Evolutionary conservation across 148 eudicot genomes (phyloP), one percentile per base, ranked within the genome.

Genomic region (Salicornia ramosissima): DNA sequence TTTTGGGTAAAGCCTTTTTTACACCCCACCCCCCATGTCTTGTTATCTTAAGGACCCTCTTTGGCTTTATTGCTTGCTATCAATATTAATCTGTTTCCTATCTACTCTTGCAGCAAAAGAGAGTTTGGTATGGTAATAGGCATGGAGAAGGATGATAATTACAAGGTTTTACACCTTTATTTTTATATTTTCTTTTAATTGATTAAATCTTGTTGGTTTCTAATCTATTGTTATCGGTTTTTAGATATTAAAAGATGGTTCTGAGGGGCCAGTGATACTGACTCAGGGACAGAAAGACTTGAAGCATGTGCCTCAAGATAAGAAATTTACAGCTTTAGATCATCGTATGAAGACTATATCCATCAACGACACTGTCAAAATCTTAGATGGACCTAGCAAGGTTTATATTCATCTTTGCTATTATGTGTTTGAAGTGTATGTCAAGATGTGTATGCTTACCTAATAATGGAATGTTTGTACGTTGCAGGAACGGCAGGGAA

Each of bases 71-170:
- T 30, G 30, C 24, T 45, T 67, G 69, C 62, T 36, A 51, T 51
- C 22, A n/a, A 43, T 45, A 34, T 49, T 47, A 29, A 31, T 64
- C 67, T 22, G 46, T 52, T 55, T 34, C 21, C 33, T 31, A 73
- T 59, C 36, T 34, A 29, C n/a, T 30, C 11, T 52, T 78, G 81
- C 88, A 94, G 99, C 64, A 84, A 87, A 78, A 84, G 85, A 82
- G 97, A 89, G 40, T 94, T 89, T 77, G 99, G 99, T 4, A 88
- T 94, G 70, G 75, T 94, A 28, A 74, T 89, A 62, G 91, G 97
- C 77, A 52, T 80, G 71, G 97, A 94, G 75, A 94, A 94, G 77
- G 96, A 88, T 75, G 96, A 88, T 21, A 79, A 53, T 58, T 86
- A 84, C 76, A 94, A 87, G 99, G 99, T 94, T 73, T 57, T 11